These are phyloP conservation scores for Clausena lansium DNA, from an alignment of 345 rosid species.

Conservation along the genomic window DNA sequence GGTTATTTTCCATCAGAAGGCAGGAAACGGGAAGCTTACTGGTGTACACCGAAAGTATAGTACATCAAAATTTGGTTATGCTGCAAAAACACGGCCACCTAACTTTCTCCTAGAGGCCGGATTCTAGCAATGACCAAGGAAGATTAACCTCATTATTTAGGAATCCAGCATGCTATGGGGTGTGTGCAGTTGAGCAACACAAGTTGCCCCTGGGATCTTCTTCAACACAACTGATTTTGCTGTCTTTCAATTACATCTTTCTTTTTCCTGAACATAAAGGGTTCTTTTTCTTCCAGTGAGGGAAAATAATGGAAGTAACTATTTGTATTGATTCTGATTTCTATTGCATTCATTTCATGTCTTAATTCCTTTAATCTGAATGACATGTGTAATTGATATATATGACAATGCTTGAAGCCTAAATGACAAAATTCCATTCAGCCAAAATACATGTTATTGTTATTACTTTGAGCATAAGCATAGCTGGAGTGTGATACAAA, in stretches of 20 bases:
- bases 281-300: not conserved
- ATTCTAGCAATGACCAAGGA: conserved; percentile 13
- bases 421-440: not conserved
- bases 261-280: not conserved
- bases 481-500: no score
- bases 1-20: conserved; percentile 70
- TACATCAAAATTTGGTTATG: conserved; percentile 74
- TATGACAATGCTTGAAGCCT: not conserved
- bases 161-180: not conserved
- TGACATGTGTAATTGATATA: not conserved
- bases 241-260: not conserved
- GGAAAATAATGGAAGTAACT: not conserved
- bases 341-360: not conserved
- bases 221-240: not conserved
- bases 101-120: conserved; percentile 41
- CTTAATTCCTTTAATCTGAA: not conserved
- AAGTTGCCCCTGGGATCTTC: conserved; percentile 40
- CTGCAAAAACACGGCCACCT: conserved; percentile 67
- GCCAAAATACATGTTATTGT: not conserved
- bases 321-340: no score
- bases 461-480: no score
- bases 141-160: not conserved
- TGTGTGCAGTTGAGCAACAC: conserved; percentile 39
- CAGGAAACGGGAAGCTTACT: conserved; percentile 76
- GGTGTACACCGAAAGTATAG: conserved; percentile 81